Evolutionary conservation across 129 eudicot species (phyloP).

Genomic region (Chrysanthemum seticuspe): DNA sequence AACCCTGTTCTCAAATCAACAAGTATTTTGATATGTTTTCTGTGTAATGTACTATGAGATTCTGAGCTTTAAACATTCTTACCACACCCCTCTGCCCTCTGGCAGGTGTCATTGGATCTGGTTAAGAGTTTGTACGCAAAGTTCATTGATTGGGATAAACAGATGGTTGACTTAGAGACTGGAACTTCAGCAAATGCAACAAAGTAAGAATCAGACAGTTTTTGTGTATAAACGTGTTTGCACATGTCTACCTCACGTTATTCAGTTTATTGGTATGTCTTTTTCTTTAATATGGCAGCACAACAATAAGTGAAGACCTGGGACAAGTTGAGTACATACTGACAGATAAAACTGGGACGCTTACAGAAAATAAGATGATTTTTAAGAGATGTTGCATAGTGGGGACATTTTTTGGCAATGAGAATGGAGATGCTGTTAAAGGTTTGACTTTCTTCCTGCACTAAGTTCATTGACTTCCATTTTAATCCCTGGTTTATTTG

Average conservation of each 20-base stretch:
- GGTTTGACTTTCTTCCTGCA: conserved; percentile 43
- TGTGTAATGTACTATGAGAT: too few species aligned
- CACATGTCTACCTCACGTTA: conserved; percentile 2
- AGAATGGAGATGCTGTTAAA: conserved; percentile 84
- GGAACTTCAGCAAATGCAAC: conserved; percentile 79
- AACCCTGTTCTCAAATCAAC: neutral
- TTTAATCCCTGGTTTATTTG: conserved; percentile 11
- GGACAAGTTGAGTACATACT: conserved; percentile 99
- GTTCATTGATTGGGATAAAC: conserved; percentile 95
- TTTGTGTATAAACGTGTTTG: conserved; percentile 1
- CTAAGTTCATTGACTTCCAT: conserved; percentile 11
- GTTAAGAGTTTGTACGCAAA: conserved; percentile 88
- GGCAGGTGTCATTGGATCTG: conserved; percentile 88
- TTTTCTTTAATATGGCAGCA: conserved; percentile 72
- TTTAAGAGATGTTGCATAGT: conserved; percentile 83
- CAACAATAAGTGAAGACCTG: conserved; percentile 99
- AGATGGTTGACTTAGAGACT: conserved; percentile 84
- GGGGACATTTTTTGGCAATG: conserved; percentile 89
- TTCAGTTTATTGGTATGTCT: conserved; percentile 23
- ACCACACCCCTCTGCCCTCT: neutral
- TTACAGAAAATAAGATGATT: conserved; percentile 93
- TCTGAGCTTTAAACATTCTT: neutral
- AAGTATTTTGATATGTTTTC: too few species aligned
- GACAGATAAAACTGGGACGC: conserved; percentile 99
- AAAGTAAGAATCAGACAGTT: conserved; percentile 58